Percentiles rank a stretch among this genome's conserved stretches.
Evolutionary conservation across 306 rosid genomes (phyloP).

Genomic region (Pueraria montana): DNA sequence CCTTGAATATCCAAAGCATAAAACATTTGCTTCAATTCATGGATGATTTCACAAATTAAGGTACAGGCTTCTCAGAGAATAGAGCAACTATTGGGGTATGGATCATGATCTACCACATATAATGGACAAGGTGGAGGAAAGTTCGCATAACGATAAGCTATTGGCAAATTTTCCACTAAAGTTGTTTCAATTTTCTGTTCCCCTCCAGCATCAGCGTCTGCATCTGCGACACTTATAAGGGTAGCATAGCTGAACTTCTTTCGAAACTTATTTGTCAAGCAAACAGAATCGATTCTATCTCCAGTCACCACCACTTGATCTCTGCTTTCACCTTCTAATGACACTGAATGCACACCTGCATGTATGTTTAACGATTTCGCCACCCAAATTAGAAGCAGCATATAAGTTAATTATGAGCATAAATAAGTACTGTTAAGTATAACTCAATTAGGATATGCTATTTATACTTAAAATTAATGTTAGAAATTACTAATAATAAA

Average conservation of each 20-base stretch:
- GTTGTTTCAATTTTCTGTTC: not conserved
- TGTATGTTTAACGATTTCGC: not conserved
- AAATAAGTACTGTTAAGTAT: not conserved
- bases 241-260: constrained; percentile 46
- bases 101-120: constrained; percentile 14
- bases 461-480: not conserved
- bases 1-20: not conserved
- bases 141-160: not conserved
- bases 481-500: not conserved
- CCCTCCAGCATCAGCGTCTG: not conserved
- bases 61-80: constrained; percentile 14
- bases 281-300: constrained; percentile 47
- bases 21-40: not conserved
- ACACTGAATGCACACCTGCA: constrained; percentile 46
- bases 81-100: constrained; percentile 12
- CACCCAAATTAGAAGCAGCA: not conserved
- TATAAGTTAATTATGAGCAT: not conserved
- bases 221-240: constrained; percentile 42
- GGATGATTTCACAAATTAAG: not conserved
- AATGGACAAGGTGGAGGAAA: not conserved
- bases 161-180: not conserved
- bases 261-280: constrained; percentile 44
- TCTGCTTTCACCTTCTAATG: constrained; percentile 47
- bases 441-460: too few species aligned
- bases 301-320: constrained; percentile 46